phyloP scores from a whole-genome alignment of 805 yeast genomes.

The Wickerhamiella spandovensis region DNA sequence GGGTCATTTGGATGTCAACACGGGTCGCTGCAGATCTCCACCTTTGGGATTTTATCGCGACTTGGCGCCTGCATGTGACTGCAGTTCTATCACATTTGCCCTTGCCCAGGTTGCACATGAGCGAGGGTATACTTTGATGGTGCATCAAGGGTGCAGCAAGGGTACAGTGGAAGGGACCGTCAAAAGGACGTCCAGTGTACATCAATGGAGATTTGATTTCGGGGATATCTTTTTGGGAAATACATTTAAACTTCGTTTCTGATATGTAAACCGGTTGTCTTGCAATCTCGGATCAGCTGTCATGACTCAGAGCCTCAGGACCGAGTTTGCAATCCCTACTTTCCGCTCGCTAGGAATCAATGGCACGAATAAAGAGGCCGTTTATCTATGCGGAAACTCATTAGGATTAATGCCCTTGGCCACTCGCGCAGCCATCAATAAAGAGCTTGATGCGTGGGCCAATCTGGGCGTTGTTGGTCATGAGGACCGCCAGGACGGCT shows the following conservation, averaged over 20 bases:
- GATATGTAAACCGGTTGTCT: no score
- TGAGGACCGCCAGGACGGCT: slow-evolving; percentile 32
- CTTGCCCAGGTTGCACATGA: background rate
- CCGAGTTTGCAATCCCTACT: slow-evolving; percentile 55
- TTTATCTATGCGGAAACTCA: slow-evolving; percentile 87
- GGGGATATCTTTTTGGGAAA: no score
- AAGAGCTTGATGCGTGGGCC: slow-evolving; percentile 75
- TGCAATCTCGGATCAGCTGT: no score
- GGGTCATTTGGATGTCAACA: background rate
- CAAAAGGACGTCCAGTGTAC: no score
- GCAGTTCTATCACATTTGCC: background rate
- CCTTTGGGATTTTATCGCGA: background rate
- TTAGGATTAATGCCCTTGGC: slow-evolving; percentile 74
- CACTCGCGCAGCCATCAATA: slow-evolving; percentile 42
- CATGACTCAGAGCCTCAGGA: slow-evolving; percentile 20
- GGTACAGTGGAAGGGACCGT: no score
- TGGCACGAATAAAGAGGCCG: slow-evolving; percentile 20
- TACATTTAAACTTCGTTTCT: no score
- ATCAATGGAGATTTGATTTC: no score
- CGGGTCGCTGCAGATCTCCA: background rate
- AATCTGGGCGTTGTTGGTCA: slow-evolving; percentile 74
- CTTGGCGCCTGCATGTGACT: background rate
- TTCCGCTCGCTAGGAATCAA: slow-evolving; percentile 43
- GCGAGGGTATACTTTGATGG: no score
- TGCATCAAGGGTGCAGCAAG: no score